Percentiles rank a stretch among this genome's conserved stretches.
Conservation (phyloP, 2,329 filamentous ascomycete genomes). For the Talaromyces albobiverticillius region DNA sequence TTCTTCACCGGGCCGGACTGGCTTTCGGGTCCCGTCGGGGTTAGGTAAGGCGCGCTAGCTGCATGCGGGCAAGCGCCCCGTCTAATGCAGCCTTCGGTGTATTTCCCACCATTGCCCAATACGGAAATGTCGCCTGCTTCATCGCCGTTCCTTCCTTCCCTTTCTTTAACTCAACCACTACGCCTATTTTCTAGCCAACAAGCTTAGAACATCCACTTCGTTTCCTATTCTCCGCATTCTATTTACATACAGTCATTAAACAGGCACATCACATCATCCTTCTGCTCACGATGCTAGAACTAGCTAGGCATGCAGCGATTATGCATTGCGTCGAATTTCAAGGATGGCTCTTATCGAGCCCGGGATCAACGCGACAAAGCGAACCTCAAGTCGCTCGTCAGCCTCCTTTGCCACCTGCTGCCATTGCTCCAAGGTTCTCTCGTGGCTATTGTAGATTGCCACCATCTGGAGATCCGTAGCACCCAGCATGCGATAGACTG, state of each 20-base stretch:
- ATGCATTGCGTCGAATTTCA: background rate
- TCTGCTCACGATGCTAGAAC: too few species aligned
- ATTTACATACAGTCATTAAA: too few species aligned
- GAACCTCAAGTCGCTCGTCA: background rate
- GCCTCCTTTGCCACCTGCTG: background rate
- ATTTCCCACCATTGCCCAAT: too few species aligned
- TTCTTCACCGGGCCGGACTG: constrained; percentile 7
- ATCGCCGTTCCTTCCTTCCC: too few species aligned
- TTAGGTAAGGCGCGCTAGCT: constrained; percentile 3
- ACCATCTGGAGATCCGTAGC: background rate
- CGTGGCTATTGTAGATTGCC: background rate
- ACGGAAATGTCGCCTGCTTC: too few species aligned
- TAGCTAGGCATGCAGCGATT: too few species aligned
- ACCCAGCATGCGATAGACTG: background rate
- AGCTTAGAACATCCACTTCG: too few species aligned
- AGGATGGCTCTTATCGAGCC: background rate
- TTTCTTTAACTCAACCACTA: too few species aligned
- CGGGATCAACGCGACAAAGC: background rate
- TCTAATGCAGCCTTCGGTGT: background rate
- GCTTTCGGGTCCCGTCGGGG: constrained; percentile 1
- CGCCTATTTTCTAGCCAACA: too few species aligned
- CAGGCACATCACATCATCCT: too few species aligned
- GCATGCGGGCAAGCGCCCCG: background rate
- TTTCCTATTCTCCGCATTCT: too few species aligned
- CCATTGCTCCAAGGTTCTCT: background rate